Base-by-base conservation (phyloP, 2,329 filamentous ascomycete genomes). In the Scedosporium dehoogii region DNA sequence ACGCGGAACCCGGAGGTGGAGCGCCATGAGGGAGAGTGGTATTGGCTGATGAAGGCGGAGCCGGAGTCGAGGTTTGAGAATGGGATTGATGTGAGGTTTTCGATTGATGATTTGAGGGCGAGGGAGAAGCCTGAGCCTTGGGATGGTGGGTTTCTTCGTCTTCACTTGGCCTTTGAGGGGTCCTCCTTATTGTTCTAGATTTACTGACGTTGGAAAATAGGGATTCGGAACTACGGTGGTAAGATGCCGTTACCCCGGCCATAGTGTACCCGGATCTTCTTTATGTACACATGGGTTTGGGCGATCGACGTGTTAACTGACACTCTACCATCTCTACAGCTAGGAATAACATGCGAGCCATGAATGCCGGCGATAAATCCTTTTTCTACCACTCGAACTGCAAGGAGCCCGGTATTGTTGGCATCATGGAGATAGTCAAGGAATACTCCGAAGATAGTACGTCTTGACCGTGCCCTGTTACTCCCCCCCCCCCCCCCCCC, bases 341-440 rank as follows among this genome's bases (percentile, higher is more conserved):
- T 6, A 85, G 91, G 27, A 97, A 97, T 70, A 91, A 97, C 72
- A 87, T 99, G 76, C 85, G 90, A 33, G 84, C 86, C 7, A 99
- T 99, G 94, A 92, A 90, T 69, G 86, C 87, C 62, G 92, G 92
- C 59, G 94, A 99, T 71, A 80, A 92, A 38, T 92, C 92, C 27
- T 97, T 99, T 77, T 97, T 99, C 77, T 97, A 97, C 72, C 93
- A 97, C 75, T 96, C 90, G 57, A 96, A 94, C 69, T 94, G 90
- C 75, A 96, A 96, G 72, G 84, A 88, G 25, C 92, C 92, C 0
- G 93, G 90, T 2, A 91, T 97, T 58, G 91, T 88, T 1, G 92
- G 92, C 1, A 84, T 88, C 18, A 92, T 96, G 89, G 89, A 94
- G 69, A 89, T 99, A 65, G 92, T 96, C 16, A 81, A 85, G 66